These are phyloP conservation scores for Isabelozyma heimii DNA, from an alignment of 805 yeast genomes.

Conservation along the genomic window DNA sequence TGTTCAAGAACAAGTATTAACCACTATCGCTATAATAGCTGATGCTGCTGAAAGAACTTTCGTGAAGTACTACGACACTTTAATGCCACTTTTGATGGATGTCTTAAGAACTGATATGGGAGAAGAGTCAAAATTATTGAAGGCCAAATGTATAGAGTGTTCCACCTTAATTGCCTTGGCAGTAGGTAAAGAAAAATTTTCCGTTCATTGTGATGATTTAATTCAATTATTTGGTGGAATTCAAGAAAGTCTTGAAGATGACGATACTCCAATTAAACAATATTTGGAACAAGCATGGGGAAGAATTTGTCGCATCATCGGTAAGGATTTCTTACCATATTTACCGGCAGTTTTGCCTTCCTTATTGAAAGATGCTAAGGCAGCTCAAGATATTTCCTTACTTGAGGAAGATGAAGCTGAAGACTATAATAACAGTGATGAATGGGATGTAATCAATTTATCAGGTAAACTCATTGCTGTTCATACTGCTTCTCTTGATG, in stretches of 20 bases:
- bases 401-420: slow-evolving; percentile 88
- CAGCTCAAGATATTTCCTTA: slow-evolving; percentile 83
- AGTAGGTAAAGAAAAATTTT: slow-evolving; percentile 88
- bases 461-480: slow-evolving; percentile 93
- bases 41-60: slow-evolving; percentile 92
- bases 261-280: slow-evolving; percentile 86
- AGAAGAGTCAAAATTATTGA: slow-evolving; percentile 71
- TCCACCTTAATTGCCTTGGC: slow-evolving; percentile 92
- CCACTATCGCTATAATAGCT: slow-evolving; percentile 95
- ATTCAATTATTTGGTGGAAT: slow-evolving; percentile 69
- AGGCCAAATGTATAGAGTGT: slow-evolving; percentile 95
- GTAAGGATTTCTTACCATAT: slow-evolving; percentile 80
- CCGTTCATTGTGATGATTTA: slow-evolving; percentile 69
- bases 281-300: slow-evolving; percentile 96
- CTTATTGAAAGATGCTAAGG: slow-evolving; percentile 79
- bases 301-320: slow-evolving; percentile 81
- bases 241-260: slow-evolving; percentile 55
- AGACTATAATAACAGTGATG: slow-evolving; percentile 77
- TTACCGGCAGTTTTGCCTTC: slow-evolving; percentile 87
- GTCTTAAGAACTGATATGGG: slow-evolving; percentile 80
- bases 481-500: slow-evolving; percentile 92
- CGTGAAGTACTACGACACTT: slow-evolving; percentile 86
- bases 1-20: slow-evolving; percentile 95
- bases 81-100: slow-evolving; percentile 83
- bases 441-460: slow-evolving; percentile 91